Evolutionary conservation across 805 yeast species (phyloP).

Genomic region (Candida vartiovaarae): DNA sequence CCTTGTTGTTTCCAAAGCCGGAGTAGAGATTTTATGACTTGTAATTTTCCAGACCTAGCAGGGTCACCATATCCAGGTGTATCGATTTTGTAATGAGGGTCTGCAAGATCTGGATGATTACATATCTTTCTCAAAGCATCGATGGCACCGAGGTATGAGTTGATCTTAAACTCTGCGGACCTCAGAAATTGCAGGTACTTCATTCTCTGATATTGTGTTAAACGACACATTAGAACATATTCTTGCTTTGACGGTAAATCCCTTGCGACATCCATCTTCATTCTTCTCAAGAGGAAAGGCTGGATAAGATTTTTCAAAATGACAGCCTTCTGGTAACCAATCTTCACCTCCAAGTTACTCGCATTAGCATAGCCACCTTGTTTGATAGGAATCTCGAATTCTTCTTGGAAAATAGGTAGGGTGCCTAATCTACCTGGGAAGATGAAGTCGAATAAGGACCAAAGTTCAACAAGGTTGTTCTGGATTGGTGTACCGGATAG

Average conservation of each 20-base stretch:
- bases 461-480: conserved; percentile 82
- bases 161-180: conserved; percentile 72
- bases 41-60: conserved; percentile 77
- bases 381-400: conserved; percentile 87
- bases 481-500: conserved; percentile 96
- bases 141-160: conserved; percentile 80
- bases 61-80: conserved; percentile 46
- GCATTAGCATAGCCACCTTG: conserved; percentile 99
- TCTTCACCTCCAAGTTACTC: conserved; percentile 88
- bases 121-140: conserved; percentile 88
- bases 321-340: conserved; percentile 94
- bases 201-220: conserved; percentile 69
- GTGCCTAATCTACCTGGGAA: conserved; percentile 95
- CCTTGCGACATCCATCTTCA: conserved; percentile 90
- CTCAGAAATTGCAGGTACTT: conserved; percentile 69
- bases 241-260: conserved; percentile 91
- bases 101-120: conserved; percentile 88
- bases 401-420: conserved; percentile 87
- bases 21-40: conserved; percentile 71
- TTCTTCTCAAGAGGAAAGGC: conserved; percentile 80
- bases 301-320: conserved; percentile 80
- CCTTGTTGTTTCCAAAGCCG: conserved; percentile 71
- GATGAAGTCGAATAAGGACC: conserved; percentile 94
- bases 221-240: conserved; percentile 85
- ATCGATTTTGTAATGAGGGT: conserved; percentile 29